These are phyloP conservation scores for Zalaria sp. DNA, from an alignment of 2,329 filamentous ascomycete genomes.

Conservation along the genomic window DNA sequence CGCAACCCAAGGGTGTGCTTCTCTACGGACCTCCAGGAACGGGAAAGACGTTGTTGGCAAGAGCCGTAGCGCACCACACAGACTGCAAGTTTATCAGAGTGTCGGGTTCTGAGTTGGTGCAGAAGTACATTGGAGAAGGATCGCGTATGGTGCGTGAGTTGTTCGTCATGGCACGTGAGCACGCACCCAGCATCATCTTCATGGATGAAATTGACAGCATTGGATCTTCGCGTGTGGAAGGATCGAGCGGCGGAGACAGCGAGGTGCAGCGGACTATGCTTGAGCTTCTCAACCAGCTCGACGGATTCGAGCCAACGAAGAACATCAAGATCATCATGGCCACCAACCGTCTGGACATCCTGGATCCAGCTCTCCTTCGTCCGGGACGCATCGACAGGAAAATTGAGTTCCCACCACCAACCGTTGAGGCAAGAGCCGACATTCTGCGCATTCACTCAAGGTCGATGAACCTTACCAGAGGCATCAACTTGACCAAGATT, in stretches of 20 bases:
- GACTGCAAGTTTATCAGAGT: constrained; percentile 99
- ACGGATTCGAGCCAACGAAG: constrained; percentile 97
- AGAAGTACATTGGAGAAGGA: constrained; percentile 98
- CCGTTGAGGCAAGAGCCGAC: constrained; percentile 89
- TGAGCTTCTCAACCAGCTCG: constrained; percentile 93
- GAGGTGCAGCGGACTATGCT: constrained; percentile 98
- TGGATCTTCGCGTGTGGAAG: constrained; percentile 91
- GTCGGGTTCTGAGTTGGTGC: constrained; percentile 87
- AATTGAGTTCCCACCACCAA: constrained; percentile 96
- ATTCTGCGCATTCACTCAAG: constrained; percentile 95
- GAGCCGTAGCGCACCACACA: constrained; percentile 94
- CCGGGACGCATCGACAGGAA: constrained; percentile 98
- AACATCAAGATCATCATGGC: constrained; percentile 99
- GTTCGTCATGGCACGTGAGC: constrained; percentile 97
- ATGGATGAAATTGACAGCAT: constrained; percentile 99
- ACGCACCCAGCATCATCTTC: constrained; percentile 97
- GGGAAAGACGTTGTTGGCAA: constrained; percentile 86
- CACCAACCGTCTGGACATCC: constrained; percentile 92
- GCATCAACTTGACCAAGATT: constrained; percentile 96
- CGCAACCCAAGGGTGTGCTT: constrained; percentile 92
- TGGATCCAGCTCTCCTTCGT: constrained; percentile 85
- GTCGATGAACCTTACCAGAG: constrained; percentile 96
- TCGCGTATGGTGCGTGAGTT: constrained; percentile 97
- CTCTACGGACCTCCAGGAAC: constrained; percentile 95
- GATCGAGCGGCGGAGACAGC: constrained; percentile 86